phyloP scores from a whole-genome alignment of 129 eudicot genomes.

The Artemisia tridentata region DNA sequence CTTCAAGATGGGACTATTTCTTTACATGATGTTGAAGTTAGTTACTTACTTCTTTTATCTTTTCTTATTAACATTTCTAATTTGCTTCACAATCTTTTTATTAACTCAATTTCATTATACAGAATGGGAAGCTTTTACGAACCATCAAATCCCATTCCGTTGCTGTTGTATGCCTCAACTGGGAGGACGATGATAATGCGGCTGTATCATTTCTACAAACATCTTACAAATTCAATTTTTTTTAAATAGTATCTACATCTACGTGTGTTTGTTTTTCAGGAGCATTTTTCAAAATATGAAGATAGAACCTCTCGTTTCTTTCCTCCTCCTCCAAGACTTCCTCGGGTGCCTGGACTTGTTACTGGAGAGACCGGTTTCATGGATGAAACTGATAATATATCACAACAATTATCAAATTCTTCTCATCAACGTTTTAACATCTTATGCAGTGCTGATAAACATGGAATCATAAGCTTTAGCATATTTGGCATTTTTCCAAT shows the following conservation, averaged over 20 bases:
- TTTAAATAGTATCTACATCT: not conserved
- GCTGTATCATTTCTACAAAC: constrained; percentile 46
- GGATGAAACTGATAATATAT: constrained; percentile 79
- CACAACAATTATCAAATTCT: constrained; percentile 68
- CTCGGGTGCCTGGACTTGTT: constrained; percentile 82
- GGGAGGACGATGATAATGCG: constrained; percentile 62
- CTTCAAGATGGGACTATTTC: constrained; percentile 93
- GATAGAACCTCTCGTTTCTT: constrained; percentile 93
- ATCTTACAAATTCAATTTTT: not conserved
- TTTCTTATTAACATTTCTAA: not conserved
- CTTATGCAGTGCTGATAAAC: constrained; percentile 84
- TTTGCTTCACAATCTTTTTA: too few species aligned
- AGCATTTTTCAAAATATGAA: constrained; percentile 52
- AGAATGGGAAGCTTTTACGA: constrained; percentile 90
- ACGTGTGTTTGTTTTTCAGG: constrained; percentile 39
- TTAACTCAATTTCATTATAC: constrained; percentile 2
- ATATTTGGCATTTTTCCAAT: constrained; percentile 96
- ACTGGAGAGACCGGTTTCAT: constrained; percentile 79
- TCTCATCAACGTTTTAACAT: constrained; percentile 77
- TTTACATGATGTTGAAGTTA: constrained; percentile 95
- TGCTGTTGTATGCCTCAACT: constrained; percentile 82
- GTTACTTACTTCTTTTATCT: constrained; percentile 20
- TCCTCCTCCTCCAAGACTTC: constrained; percentile 92
- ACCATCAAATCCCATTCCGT: constrained; percentile 71
- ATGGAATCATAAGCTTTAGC: constrained; percentile 76